Conservation (phyloP, 495 filamentous ascomycete species). For the Penicillium arizonense region DNA sequence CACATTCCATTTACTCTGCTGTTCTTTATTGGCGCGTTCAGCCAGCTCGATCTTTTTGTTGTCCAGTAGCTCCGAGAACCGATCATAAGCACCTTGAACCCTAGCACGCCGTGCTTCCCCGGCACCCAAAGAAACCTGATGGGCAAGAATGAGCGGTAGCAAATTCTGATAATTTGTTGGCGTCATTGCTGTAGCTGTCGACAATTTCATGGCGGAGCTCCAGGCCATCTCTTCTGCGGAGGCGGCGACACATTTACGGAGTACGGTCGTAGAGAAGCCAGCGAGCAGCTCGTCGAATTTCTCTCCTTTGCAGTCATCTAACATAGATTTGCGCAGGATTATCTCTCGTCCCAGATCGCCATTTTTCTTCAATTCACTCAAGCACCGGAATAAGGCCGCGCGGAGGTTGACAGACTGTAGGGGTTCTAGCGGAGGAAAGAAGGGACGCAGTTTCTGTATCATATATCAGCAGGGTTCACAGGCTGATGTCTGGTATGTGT, state of each 20-base stretch:
- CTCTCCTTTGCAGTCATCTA: slow-evolving; percentile 88
- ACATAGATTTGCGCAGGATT: slow-evolving; percentile 81
- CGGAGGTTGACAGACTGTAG: slow-evolving; percentile 87
- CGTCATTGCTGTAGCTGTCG: slow-evolving; percentile 59
- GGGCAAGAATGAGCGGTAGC: slow-evolving; percentile 66
- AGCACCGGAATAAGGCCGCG: slow-evolving; percentile 72
- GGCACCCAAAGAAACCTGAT: slow-evolving; percentile 61
- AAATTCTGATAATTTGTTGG: slow-evolving; percentile 59
- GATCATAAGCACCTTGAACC: slow-evolving; percentile 50
- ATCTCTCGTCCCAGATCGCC: slow-evolving; percentile 74
- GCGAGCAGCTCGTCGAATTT: slow-evolving; percentile 76
- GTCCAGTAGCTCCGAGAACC: slow-evolving; percentile 60
- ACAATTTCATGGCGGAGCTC: slow-evolving; percentile 56
- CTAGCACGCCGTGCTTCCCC: slow-evolving; percentile 38
- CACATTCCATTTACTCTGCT: slow-evolving; percentile 28
- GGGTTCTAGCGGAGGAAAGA: slow-evolving; percentile 83
- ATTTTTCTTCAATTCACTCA: slow-evolving; percentile 83
- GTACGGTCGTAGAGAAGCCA: slow-evolving; percentile 73
- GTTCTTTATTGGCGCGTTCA: slow-evolving; percentile 23
- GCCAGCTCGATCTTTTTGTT: slow-evolving; percentile 47
- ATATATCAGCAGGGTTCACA: slow-evolving; percentile 2
- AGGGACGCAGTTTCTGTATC: slow-evolving; percentile 75
- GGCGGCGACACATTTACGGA: slow-evolving; percentile 64
- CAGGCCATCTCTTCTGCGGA: slow-evolving; percentile 27
- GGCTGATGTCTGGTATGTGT: slow-evolving; percentile 10